phyloP scores from a whole-genome alignment of 176 grass and related monocot species.

The Cenchrus americanus region DNA sequence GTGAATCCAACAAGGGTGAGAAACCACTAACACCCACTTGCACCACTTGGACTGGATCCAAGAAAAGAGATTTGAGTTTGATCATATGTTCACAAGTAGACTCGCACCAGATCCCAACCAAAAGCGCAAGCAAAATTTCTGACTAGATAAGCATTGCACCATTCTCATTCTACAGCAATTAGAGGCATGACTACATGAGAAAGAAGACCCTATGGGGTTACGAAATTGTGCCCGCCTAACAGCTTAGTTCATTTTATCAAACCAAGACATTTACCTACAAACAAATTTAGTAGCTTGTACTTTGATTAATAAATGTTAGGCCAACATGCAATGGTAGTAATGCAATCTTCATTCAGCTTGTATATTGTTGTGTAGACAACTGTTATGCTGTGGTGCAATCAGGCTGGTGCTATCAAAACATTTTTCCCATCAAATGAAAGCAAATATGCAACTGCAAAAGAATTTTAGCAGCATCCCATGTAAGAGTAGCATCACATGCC shows the following conservation, averaged over 20 bases:
- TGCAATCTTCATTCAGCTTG: not conserved
- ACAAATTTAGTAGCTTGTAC: not conserved
- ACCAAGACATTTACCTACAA: not conserved
- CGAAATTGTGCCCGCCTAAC: not conserved
- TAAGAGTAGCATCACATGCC: conserved; percentile 28
- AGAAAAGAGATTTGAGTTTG: not conserved
- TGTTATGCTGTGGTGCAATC: not conserved
- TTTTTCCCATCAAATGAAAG: not conserved
- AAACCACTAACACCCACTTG: not conserved
- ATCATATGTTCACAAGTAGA: not conserved
- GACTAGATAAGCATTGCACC: not conserved
- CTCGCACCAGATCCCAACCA: not conserved
- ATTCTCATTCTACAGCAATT: not conserved
- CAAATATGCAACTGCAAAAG: not conserved
- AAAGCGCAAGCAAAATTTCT: not conserved
- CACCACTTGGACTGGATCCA: not conserved
- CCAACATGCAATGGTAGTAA: conserved; percentile 10
- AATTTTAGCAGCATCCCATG: not conserved
- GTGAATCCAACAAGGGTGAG: not conserved
- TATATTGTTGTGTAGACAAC: not conserved
- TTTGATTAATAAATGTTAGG: not conserved
- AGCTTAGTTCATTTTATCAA: not conserved
- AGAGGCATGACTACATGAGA: not conserved
- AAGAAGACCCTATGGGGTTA: not conserved
- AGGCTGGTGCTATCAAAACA: not conserved